phyloP scores from a whole-genome alignment of 2,329 filamentous ascomycete genomes.

The Myrmaecium sp. region DNA sequence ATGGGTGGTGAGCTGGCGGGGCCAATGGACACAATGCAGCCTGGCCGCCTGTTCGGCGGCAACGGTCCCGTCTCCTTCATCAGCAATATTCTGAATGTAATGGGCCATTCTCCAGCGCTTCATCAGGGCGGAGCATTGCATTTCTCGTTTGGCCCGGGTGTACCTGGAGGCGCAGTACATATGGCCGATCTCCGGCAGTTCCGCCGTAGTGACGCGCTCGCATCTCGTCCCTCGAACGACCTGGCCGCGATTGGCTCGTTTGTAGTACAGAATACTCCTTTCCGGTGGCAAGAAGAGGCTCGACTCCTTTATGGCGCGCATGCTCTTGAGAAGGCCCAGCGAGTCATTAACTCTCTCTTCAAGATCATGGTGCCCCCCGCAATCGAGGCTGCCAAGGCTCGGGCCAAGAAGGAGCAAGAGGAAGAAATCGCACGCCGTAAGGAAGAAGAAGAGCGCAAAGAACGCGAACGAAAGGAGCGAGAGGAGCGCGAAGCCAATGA shows the following conservation, averaged over 20 bases:
- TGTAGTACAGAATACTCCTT: constrained; percentile 49
- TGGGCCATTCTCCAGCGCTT: constrained; percentile 27
- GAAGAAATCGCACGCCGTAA: constrained; percentile 52
- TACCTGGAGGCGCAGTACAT: constrained; percentile 1
- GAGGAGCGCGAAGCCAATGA: constrained; percentile 31
- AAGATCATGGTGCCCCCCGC: constrained; percentile 66
- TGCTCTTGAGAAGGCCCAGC: constrained; percentile 51
- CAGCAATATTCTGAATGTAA: constrained; percentile 39
- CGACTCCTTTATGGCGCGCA: constrained; percentile 62
- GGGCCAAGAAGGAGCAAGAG: constrained; percentile 48
- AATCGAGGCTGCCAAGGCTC: constrained; percentile 61
- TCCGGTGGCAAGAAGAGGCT: constrained; percentile 80
- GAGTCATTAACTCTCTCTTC: constrained; percentile 52
- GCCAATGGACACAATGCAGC: constrained; percentile 29
- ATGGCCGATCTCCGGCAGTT: constrained; percentile 14
- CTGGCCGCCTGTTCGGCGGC: constrained; percentile 26
- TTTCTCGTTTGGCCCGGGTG: constrained; percentile 24
- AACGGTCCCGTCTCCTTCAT: constrained; percentile 38
- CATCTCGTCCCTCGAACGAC: constrained; percentile 30
- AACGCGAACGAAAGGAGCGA: constrained; percentile 26
- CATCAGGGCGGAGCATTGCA: constrained; percentile 32
- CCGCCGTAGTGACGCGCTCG: constrained; percentile 14
- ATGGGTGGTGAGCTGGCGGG: constrained; percentile 30
- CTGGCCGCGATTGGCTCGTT: constrained; percentile 66
- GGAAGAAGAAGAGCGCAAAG: constrained; percentile 44